These are phyloP conservation scores for Centrapalus pauciflorus DNA, from an alignment of 129 eudicot genomes.

Conservation along the genomic window DNA sequence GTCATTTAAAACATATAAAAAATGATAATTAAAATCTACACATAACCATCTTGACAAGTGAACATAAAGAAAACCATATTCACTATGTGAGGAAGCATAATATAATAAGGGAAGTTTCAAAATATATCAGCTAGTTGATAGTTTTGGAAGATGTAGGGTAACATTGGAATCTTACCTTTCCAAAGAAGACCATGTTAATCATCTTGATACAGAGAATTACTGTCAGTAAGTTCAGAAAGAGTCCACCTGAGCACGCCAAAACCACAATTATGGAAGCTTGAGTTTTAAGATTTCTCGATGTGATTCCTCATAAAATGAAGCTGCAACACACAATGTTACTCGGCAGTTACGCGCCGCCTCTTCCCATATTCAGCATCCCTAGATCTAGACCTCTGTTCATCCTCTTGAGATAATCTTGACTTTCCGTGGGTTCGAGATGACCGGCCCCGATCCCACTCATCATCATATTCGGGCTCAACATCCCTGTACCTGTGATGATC, in stretches of 20 bases:
- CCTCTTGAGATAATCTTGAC: constrained; percentile 54
- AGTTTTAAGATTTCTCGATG: constrained; percentile 18
- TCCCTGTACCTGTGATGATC: constrained; percentile 80
- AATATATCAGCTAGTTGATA: not conserved
- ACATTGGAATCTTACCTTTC: constrained; percentile 10
- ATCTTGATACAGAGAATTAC: constrained; percentile 10
- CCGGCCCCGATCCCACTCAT: constrained; percentile 76
- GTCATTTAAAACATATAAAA: not conserved
- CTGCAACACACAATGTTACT: constrained; percentile 25
- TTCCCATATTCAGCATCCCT: constrained; percentile 83
- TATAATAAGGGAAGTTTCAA: not conserved
- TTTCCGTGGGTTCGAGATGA: constrained; percentile 63
- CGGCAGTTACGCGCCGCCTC: constrained; percentile 72
- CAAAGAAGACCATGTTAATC: constrained; percentile 17
- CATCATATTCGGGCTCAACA: constrained; percentile 59
- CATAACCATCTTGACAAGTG: not conserved
- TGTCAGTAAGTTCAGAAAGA: constrained; percentile 11
- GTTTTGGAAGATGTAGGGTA: not conserved
- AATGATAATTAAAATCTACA: not conserved
- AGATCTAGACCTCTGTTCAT: constrained; percentile 65
- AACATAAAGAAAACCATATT: not conserved
- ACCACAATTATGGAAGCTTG: constrained; percentile 21
- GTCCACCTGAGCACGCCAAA: constrained; percentile 15
- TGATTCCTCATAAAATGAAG: constrained; percentile 9
- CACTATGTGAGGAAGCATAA: not conserved